Conservation (phyloP, 169 alveolate species). For the Eimeria praecox region DNA sequence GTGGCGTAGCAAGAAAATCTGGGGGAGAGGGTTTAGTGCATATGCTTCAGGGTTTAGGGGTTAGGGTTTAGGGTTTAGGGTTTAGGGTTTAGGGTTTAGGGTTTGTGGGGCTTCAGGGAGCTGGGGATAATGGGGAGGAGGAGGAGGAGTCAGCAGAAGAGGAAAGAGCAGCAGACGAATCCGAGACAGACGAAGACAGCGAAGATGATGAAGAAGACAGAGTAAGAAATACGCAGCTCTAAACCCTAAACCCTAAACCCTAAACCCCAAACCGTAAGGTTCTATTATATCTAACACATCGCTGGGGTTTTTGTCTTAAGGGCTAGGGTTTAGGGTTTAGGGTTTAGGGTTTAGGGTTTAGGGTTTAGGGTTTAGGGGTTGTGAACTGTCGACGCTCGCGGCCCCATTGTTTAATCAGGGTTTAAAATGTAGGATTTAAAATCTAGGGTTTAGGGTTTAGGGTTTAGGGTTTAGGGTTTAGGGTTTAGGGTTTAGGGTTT, state of each 20-base stretch:
- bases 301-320: background rate
- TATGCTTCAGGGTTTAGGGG: background rate
- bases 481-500: conserved; percentile 47
- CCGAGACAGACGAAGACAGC: background rate
- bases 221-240: background rate
- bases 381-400: too few species aligned
- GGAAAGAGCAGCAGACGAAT: background rate
- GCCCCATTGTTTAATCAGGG: too few species aligned
- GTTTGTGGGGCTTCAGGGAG: conserved; percentile 13
- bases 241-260: conserved; percentile 36
- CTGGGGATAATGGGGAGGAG: background rate
- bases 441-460: background rate
- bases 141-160: background rate
- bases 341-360: conserved; percentile 5
- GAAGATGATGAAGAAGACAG: background rate
- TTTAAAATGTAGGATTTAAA: background rate
- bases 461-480: conserved; percentile 3
- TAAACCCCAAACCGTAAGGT: background rate
- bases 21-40: too few species aligned
- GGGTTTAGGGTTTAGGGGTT: conserved; percentile 21
- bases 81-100: conserved; percentile 25
- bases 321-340: background rate
- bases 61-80: conserved; percentile 36
- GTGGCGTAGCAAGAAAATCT: background rate
- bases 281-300: too few species aligned